phyloP scores from a whole-genome alignment of 176 grass and related monocot species.

The Avena sativa region DNA sequence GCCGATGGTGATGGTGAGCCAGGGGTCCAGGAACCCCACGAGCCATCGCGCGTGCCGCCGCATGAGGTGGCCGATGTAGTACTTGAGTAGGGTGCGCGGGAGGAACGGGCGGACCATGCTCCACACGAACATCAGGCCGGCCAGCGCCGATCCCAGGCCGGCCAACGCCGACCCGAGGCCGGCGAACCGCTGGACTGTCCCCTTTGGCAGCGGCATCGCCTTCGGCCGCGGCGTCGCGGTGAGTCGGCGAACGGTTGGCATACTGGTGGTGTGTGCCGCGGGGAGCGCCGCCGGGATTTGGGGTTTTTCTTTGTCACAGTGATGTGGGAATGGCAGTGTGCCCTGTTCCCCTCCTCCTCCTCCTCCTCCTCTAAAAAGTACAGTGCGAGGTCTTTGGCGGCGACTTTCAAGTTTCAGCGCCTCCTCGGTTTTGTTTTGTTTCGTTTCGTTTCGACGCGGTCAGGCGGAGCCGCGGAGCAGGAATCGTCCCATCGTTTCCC shows the following conservation, averaged over 20 bases:
- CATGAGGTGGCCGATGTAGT: background rate
- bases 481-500: background rate
- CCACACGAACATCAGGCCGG: slow-evolving; percentile 34
- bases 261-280: background rate
- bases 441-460: background rate
- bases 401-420: too few species aligned
- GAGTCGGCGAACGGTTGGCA: background rate
- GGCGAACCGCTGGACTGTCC: slow-evolving; percentile 6
- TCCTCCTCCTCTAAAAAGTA: background rate
- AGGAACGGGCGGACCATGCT: slow-evolving; percentile 31
- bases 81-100: slow-evolving; percentile 2
- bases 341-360: background rate
- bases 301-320: background rate
- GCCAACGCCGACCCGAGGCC: slow-evolving; percentile 24
- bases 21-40: slow-evolving; percentile 24
- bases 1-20: slow-evolving; percentile 37
- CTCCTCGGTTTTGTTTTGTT: too few species aligned
- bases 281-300: background rate
- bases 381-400: too few species aligned
- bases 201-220: background rate
- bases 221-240: background rate
- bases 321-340: background rate
- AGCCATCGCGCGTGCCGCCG: slow-evolving; percentile 19
- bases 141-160: background rate
- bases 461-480: background rate